Evolutionary conservation across 192 early-diverging fungal species (phyloP), one percentile per base, ranked within the genome.

Genomic region (Umbelopsis vinacea): DNA sequence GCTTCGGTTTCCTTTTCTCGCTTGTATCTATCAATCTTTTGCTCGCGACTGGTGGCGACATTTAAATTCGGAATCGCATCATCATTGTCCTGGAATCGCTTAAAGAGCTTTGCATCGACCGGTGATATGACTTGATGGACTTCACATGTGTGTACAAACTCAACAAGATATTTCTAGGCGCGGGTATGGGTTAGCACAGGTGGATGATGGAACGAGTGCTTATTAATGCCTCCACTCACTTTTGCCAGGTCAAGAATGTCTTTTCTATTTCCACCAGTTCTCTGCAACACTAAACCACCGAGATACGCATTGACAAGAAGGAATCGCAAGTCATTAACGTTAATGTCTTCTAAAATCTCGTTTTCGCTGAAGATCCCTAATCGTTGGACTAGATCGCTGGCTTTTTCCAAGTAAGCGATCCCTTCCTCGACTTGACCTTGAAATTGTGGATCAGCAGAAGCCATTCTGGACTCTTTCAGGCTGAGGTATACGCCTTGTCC

Each of bases 271-370:
- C 52, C 75, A 19, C 70, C 68, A 3, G 74, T 77, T 55, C 70
- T 60, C 69, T 89, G 90, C 5, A 81, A 48, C 14, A 79, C 74
- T 0, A 90, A 37, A 46, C 89, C 80, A 10, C 85, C 92, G 11
- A 87, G 73, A 71, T 89, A 90, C 46, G 85, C 80, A 38, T 89
- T 79, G 10, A 83, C 79, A 17, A 90, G 71, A 7, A 93, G 66
- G 60, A 88, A 91, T 38, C 86, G 82, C 23, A 98, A 83, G 77
- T 96, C 93, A 22, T 83, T 81, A 8, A 94, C 92, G 47, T 89
- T 90, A 37, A 97, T 89, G 78, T 98, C 97, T 7, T 98, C 94
- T 53, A 93, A 69, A 19, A 87, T 86, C 73, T 98, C 97, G 79
- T 98, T 97, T 22, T 77, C 82, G 74, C 93, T 95, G 74, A 98